Conservation (phyloP, 192 early-diverging fungal species). For the Coemansia sp. region DNA sequence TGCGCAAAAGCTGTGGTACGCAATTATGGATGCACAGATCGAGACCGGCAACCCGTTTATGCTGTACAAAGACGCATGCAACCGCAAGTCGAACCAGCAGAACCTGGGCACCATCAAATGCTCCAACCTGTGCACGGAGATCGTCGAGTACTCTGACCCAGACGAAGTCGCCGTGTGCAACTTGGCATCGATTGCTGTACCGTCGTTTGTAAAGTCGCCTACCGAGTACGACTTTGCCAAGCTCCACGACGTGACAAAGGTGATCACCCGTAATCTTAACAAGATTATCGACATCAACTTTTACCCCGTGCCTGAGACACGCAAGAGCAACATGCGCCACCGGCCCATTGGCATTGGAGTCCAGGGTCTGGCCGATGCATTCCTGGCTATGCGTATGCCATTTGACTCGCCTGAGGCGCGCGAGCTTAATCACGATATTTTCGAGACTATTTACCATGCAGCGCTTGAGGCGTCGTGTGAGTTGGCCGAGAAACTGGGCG, state of each 20-base stretch:
- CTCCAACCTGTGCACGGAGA: conserved; percentile 97
- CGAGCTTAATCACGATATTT: conserved; percentile 82
- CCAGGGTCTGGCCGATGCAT: conserved; percentile 96
- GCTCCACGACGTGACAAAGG: conserved; percentile 82
- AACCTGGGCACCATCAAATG: conserved; percentile 99
- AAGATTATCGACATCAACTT: conserved; percentile 97
- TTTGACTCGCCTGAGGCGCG: conserved; percentile 87
- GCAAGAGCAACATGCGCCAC: conserved; percentile 87
- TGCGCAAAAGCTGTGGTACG: conserved; percentile 97
- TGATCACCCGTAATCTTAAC: conserved; percentile 89
- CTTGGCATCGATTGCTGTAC: conserved; percentile 90
- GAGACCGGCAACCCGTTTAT: conserved; percentile 98
- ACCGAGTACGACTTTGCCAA: conserved; percentile 78
- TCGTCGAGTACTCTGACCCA: conserved; percentile 93
- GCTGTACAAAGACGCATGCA: conserved; percentile 99
- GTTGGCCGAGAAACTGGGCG: conserved; percentile 73
- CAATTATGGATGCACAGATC: conserved; percentile 92
- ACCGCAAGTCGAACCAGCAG: conserved; percentile 98
- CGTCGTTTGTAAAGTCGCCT: conserved; percentile 76
- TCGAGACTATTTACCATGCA: conserved; percentile 96
- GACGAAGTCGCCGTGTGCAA: conserved; percentile 99
- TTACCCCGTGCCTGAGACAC: conserved; percentile 90
- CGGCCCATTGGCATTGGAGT: conserved; percentile 98
- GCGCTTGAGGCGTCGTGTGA: conserved; percentile 91
- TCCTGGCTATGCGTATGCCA: conserved; percentile 91